These are phyloP conservation scores for Ophiostoma sp. DNA, from an alignment of 2,329 filamentous ascomycete species.

Conservation along the genomic window DNA sequence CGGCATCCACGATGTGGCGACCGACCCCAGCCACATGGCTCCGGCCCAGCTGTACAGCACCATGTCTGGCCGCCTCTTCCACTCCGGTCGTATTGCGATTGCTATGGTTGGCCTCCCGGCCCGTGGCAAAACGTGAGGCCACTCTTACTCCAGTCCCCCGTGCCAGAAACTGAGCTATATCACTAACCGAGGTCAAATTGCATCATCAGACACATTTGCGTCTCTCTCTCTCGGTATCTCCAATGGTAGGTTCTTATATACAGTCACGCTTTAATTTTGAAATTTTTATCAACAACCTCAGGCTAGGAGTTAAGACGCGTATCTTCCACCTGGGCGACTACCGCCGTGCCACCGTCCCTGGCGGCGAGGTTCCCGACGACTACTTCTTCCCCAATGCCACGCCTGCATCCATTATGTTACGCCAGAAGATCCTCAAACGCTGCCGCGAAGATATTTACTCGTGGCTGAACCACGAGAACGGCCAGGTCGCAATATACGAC, in stretches of 20 bases:
- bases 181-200: neutral
- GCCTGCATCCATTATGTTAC: slow-evolving; percentile 81
- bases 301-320: slow-evolving; percentile 94
- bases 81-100: slow-evolving; percentile 94
- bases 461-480: slow-evolving; percentile 94
- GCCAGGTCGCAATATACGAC: slow-evolving; percentile 97
- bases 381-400: slow-evolving; percentile 97
- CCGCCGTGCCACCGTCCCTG: slow-evolving; percentile 81
- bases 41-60: slow-evolving; percentile 97
- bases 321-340: slow-evolving; percentile 98
- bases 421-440: slow-evolving; percentile 96
- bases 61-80: slow-evolving; percentile 93
- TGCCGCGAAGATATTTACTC: slow-evolving; percentile 95
- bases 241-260: slow-evolving; percentile 58
- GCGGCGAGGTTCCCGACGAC: slow-evolving; percentile 82
- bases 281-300: slow-evolving; percentile 31
- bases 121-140: slow-evolving; percentile 79
- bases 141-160: neutral
- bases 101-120: slow-evolving; percentile 94
- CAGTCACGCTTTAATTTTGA: neutral
- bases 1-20: slow-evolving; percentile 88
- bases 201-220: slow-evolving; percentile 73
- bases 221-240: slow-evolving; percentile 89
- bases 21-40: slow-evolving; percentile 68
- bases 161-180: neutral